Conservation (phyloP, 306 rosid genomes). For the apple (Malus domestica) region DNA sequence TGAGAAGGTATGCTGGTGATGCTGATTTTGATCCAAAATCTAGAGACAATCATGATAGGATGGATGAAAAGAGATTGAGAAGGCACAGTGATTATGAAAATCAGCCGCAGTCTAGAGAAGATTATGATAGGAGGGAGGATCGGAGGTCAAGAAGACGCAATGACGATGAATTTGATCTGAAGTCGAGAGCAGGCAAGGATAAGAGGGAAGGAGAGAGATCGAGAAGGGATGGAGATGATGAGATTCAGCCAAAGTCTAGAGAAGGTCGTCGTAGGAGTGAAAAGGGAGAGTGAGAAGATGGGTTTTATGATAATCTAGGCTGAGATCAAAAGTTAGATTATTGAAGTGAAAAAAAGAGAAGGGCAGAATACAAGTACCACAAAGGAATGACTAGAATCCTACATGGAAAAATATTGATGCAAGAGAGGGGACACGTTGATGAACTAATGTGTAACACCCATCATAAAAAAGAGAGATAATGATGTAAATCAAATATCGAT, state of each 20-base stretch:
- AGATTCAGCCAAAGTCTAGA: conserved; percentile 30
- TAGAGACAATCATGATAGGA: conserved; percentile 39
- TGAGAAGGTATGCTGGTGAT: conserved; percentile 18
- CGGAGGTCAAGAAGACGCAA: conserved; percentile 27
- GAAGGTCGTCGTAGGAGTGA: conserved; percentile 27
- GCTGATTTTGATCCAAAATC: conserved; percentile 39
- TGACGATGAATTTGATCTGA: conserved; percentile 6
- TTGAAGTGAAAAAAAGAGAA: not conserved
- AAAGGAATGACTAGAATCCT: not conserved
- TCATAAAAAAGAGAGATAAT: not conserved
- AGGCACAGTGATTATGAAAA: conserved; percentile 24
- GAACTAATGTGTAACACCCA: not conserved
- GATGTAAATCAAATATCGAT: not conserved
- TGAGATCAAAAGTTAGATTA: not conserved
- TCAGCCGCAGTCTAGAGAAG: conserved; percentile 44
- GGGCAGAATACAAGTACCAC: not conserved
- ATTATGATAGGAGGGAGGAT: conserved; percentile 40
- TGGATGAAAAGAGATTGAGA: conserved; percentile 43
- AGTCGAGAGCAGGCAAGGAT: conserved; percentile 16
- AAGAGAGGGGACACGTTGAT: too few species aligned
- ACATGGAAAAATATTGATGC: not conserved
- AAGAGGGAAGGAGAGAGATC: conserved; percentile 36
- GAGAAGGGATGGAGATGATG: conserved; percentile 34
- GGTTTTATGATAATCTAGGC: not conserved
- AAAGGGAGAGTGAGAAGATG: conserved; percentile 21